These are phyloP conservation scores for Vitis riparia DNA, from an alignment of 164 flowering plant genomes.

Conservation along the genomic window DNA sequence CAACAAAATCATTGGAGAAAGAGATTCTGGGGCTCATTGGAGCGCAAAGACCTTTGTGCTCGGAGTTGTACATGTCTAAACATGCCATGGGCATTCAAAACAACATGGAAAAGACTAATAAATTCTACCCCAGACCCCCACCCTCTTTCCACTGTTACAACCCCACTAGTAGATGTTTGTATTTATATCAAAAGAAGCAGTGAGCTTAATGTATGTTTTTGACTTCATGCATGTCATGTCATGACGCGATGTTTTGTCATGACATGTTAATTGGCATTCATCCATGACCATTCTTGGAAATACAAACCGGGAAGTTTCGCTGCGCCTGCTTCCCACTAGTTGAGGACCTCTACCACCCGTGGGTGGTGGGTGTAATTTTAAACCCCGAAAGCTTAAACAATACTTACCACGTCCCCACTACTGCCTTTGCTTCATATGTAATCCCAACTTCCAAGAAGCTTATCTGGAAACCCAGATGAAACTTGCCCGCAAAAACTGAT, in stretches of 20 bases:
- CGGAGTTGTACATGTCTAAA: slow-evolving; percentile 68
- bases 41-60: slow-evolving; percentile 39
- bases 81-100: slow-evolving; percentile 53
- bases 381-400: too few relatives aligned
- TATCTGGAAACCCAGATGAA: too few relatives aligned
- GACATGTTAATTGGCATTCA: slow-evolving; percentile 22
- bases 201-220: not conserved
- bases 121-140: slow-evolving; percentile 14
- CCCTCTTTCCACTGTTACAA: slow-evolving; percentile 12
- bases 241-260: slow-evolving; percentile 31
- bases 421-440: too few relatives aligned
- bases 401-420: too few relatives aligned
- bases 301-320: not conserved
- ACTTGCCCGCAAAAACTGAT: too few relatives aligned
- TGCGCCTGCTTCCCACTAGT: slow-evolving; percentile 6
- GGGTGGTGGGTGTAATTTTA: too few relatives aligned
- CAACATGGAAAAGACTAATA: slow-evolving; percentile 9
- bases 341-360: slow-evolving; percentile 8
- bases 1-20: slow-evolving; percentile 63
- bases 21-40: slow-evolving; percentile 79
- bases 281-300: slow-evolving; percentile 11
- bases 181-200: slow-evolving; percentile 25
- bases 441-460: too few relatives aligned
- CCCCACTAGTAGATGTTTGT: slow-evolving; percentile 20
- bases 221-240: slow-evolving; percentile 29